Percentiles rank a stretch among this genome's conserved stretches.
phyloP scores from a whole-genome alignment of 345 rosid species.

The Iberis pinnata region DNA sequence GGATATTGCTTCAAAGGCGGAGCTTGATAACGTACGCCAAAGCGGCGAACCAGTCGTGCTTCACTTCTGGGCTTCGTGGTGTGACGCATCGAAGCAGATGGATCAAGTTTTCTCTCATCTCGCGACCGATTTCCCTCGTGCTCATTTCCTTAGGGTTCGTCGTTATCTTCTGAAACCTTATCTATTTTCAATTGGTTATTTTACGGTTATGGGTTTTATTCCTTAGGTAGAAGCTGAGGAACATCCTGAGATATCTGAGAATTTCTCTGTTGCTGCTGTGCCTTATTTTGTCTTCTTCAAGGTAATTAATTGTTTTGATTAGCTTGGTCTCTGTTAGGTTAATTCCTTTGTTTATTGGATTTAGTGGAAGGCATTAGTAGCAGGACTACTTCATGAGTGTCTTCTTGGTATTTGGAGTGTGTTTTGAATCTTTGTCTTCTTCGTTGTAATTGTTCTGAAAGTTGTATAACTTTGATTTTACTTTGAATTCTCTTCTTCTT shows the following conservation, averaged over 20 bases:
- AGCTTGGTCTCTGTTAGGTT: background rate
- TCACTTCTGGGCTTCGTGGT: constrained; percentile 99
- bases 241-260: constrained; percentile 82
- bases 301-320: constrained; percentile 32
- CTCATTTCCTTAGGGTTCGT: constrained; percentile 70
- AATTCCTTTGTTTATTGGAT: background rate
- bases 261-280: constrained; percentile 75
- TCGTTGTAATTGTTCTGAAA: background rate
- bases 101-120: constrained; percentile 91
- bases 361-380: background rate
- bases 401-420: background rate
- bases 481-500: background rate
- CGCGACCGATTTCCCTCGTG: constrained; percentile 78
- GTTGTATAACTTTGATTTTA: constrained; percentile 6
- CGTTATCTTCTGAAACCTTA: background rate
- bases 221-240: constrained; percentile 95
- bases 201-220: background rate
- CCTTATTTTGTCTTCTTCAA: constrained; percentile 85
- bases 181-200: background rate
- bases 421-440: background rate
- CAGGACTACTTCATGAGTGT: background rate
- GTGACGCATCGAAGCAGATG: constrained; percentile 99
- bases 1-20: constrained; percentile 73
- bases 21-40: constrained; percentile 51
- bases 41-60: constrained; percentile 51